phyloP scores from a whole-genome alignment of 148 eudicot species.

The Heliosperma pusillum region DNA sequence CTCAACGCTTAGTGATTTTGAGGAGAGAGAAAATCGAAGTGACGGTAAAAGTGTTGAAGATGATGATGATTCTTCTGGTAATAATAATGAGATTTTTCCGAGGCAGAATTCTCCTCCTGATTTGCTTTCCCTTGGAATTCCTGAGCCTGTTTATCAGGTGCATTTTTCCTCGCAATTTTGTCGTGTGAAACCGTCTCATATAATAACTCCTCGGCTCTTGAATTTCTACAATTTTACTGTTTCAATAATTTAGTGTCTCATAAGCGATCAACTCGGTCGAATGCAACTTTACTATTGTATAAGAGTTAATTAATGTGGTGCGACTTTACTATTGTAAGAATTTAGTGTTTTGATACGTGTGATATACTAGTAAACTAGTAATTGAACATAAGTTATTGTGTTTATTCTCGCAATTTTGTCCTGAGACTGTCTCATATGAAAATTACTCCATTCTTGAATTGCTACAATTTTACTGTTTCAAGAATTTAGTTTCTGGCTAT shows the following conservation, averaged over 20 bases:
- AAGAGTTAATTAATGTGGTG: neutral
- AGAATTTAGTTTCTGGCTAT: neutral
- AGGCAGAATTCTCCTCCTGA: conserved; percentile 32
- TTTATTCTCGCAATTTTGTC: no score
- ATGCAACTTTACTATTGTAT: neutral
- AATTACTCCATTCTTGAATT: no score
- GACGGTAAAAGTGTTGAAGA: conserved; percentile 19
- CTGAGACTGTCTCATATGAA: no score
- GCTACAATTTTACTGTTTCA: neutral
- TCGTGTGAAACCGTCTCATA: neutral
- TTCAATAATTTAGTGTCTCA: neutral
- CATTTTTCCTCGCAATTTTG: neutral
- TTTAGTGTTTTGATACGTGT: no score
- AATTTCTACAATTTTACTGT: neutral
- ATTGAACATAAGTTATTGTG: no score
- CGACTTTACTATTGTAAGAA: no score
- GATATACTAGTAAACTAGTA: no score
- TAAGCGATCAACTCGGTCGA: no score
- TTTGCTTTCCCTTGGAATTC: conserved; percentile 65
- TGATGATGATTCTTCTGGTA: neutral
- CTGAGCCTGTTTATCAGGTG: conserved; percentile 89
- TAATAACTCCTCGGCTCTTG: neutral
- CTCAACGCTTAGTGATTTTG: conserved; percentile 37
- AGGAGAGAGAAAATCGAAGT: conserved; percentile 16
- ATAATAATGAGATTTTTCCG: conserved; percentile 10